phyloP scores from a whole-genome alignment of 495 filamentous ascomycete genomes.

The Pyrenopolyporus hunteri region DNA sequence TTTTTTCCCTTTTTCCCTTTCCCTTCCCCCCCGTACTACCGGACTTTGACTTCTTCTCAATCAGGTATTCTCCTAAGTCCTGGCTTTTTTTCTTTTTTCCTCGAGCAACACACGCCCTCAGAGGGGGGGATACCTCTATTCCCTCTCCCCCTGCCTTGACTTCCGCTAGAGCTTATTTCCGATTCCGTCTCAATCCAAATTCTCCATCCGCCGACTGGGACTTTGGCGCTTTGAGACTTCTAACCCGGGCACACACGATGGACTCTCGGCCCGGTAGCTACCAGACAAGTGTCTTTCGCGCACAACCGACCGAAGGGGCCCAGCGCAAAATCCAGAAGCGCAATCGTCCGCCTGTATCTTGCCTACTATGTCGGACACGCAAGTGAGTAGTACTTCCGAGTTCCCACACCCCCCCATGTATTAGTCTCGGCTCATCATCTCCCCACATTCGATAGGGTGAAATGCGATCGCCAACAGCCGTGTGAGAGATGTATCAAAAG shows the following conservation, averaged over 20 bases:
- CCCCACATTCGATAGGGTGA: conserved; percentile 45
- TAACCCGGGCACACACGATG: conserved; percentile 28
- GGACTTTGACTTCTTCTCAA: conserved; percentile 31
- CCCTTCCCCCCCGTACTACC: conserved; percentile 17
- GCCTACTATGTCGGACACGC: conserved; percentile 49
- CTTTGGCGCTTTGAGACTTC: neutral
- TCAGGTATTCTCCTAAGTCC: conserved; percentile 35
- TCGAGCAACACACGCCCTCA: neutral
- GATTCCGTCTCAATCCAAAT: conserved; percentile 1
- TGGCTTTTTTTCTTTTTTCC: conserved; percentile 1
- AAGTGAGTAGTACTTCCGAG: conserved; percentile 40
- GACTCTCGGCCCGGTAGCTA: conserved; percentile 39
- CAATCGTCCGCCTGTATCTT: conserved; percentile 50
- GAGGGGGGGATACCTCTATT: conserved; percentile 18
- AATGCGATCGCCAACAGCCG: conserved; percentile 54
- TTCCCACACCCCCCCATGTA: conserved; percentile 3
- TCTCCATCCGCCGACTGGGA: neutral
- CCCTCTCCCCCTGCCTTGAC: conserved; percentile 15
- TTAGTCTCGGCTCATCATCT: conserved; percentile 21
- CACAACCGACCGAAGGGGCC: conserved; percentile 41
- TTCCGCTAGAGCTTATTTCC: conserved; percentile 7
- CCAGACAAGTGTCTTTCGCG: conserved; percentile 46
- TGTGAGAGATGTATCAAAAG: conserved; percentile 53
- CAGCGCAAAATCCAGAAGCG: conserved; percentile 46
- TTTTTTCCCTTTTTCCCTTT: neutral